Evolutionary conservation across 805 yeast genomes (phyloP).

Genomic region (Ascoidea tarda): DNA sequence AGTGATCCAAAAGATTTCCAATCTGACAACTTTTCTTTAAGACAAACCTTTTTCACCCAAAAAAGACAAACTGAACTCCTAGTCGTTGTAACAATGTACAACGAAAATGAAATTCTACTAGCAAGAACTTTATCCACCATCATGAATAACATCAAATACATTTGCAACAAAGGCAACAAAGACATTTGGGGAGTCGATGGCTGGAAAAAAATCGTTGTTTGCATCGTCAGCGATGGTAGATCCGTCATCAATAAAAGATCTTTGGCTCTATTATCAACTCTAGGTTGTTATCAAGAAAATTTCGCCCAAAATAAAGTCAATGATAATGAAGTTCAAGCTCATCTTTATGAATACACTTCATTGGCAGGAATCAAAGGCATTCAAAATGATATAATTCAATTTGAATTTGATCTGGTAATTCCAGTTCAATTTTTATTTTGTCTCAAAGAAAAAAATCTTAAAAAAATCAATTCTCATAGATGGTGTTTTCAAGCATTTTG

Average conservation of each 20-base stretch:
- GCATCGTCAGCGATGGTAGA: conserved; percentile 50
- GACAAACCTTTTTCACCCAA: conserved; percentile 66
- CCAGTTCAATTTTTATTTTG: conserved; percentile 89
- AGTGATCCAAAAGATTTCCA: conserved; percentile 73
- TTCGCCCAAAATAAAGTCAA: conserved; percentile 46
- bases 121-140: conserved; percentile 86
- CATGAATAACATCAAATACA: conserved; percentile 71
- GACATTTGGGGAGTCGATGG: conserved; percentile 61
- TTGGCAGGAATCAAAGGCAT: conserved; percentile 33
- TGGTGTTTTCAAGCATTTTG: conserved; percentile 96
- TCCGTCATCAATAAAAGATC: conserved; percentile 51
- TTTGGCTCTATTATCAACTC: conserved; percentile 47
- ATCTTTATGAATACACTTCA: conserved; percentile 53
- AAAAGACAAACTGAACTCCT: conserved; percentile 78
- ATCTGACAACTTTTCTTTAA: conserved; percentile 50
- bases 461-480: conserved; percentile 89
- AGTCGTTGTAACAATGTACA: conserved; percentile 81
- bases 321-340: conserved; percentile 47
- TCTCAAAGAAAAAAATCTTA: conserved; percentile 75
- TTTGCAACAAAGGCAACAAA: conserved; percentile 51
- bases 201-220: conserved; percentile 51
- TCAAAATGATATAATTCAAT: conserved; percentile 49
- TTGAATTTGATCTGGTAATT: conserved; percentile 82
- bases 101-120: conserved; percentile 70
- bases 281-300: conserved; percentile 56